Evolutionary conservation across 2,329 filamentous ascomycete species (phyloP), one percentile per base, ranked within the genome.

Genomic region (Aspergillus neotritici): DNA sequence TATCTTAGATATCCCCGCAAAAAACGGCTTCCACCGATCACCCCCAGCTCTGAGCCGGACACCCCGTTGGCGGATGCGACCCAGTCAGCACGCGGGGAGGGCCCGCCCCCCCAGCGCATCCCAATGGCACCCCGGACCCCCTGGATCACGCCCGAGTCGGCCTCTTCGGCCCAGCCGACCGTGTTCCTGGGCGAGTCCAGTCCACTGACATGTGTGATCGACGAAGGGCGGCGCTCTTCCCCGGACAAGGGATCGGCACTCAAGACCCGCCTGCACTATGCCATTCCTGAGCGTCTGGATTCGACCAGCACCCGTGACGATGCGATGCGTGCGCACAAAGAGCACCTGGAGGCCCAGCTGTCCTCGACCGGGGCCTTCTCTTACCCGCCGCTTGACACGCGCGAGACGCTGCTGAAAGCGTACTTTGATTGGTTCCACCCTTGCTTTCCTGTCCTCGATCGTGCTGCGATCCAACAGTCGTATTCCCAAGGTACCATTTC

Each of bases 391-490:
- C 50, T 61, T 11, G 54, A 65, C 2, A 64, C 71, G 13, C 70
- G 70, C 33, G 60, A 72, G 4, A 64, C 64, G 1, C 62, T 76
- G 0, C 52, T 79, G 1, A 61, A 69, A 13, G 75, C 75, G 0
- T 80, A 78, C 58, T 79, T 80, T 42, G 62, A 66, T 15, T 77
- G 75, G 70, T 79, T 78, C 40, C 77, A 80, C 48, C 75, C 77
- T 0, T 74, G 73, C 41, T 80, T 78, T 37, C 75, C 77, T 0
- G 67, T 80, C 10, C 50, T 80, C 1, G 74, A 79, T 49, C 68
- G 73, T 4, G 60, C 61, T 1, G 67, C 70, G 0, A 60, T 77
- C 7, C 64, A 68, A 41, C 55, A 60, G 2, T 58, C 61, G 2
- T 68, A 75, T 31, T 58, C 57, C 6, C 60, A 64, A 8, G 65